Conservation (phyloP, 2,329 filamentous ascomycete species). For the Eutypa lata region DNA sequence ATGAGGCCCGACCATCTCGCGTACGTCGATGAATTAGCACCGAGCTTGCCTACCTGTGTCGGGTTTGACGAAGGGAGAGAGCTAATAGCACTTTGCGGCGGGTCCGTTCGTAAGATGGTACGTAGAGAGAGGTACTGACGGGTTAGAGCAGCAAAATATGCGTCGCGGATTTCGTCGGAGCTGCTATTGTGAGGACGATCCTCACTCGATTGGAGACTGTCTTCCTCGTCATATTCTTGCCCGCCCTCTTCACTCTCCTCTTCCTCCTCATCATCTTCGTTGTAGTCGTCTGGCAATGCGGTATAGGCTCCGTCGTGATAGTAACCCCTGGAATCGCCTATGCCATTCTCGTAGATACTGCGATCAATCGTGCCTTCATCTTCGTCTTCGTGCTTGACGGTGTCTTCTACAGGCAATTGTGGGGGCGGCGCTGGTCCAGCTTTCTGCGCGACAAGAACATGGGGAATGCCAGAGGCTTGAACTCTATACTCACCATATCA, state of each 20-base stretch:
- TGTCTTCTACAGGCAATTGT: conserved; percentile 28
- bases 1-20: conserved; percentile 51
- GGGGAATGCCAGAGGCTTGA: conserved; percentile 72
- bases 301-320: conserved; percentile 80
- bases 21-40: conserved; percentile 46
- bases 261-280: conserved; percentile 22
- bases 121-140: conserved; percentile 66
- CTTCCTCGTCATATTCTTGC: conserved; percentile 25
- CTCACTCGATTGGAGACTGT: conserved; percentile 21
- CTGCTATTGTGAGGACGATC: conserved; percentile 28
- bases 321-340: conserved; percentile 58
- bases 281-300: conserved; percentile 47
- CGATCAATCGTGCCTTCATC: conserved; percentile 33
- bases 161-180: conserved; percentile 49
- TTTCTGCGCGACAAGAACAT: conserved; percentile 64
- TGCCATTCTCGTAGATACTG: conserved; percentile 45
- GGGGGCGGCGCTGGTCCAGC: conserved; percentile 46
- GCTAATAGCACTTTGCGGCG: conserved; percentile 50
- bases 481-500: conserved; percentile 60
- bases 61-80: conserved; percentile 53
- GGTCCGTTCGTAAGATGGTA: conserved; percentile 51
- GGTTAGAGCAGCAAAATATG: conserved; percentile 66
- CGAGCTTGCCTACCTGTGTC: conserved; percentile 53
- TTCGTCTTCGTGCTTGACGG: conserved; percentile 23
- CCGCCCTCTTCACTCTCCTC: conserved; percentile 18